Base-by-base conservation (phyloP, 2,329 filamentous ascomycete genomes). In the Cercospora nicotianae region DNA sequence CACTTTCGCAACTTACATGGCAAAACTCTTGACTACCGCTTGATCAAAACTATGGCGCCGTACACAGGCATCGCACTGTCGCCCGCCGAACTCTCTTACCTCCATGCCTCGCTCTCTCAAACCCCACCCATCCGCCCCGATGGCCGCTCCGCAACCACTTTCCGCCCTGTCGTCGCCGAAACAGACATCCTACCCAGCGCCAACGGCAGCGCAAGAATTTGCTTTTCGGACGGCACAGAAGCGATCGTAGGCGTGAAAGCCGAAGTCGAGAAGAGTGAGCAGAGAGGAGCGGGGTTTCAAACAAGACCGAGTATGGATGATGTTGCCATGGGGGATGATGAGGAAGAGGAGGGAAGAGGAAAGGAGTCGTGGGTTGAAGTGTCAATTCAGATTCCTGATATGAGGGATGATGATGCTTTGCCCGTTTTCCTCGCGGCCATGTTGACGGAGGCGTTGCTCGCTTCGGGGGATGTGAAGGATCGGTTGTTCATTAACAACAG, bases 201-300 rank as follows among this genome's bases (percentile, higher is more conserved):
- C 16, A 96, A 98, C 77, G 95, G 95, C 69, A 96, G 92, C 80
- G 94, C 95, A 68, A 89, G 96, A 36, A 91, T 99, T 58, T 96
- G 94, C 73, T 96, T 98, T 78, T 89, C 93, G 3, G 95, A 99
- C 79, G 95, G 95, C 61, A 96, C 93, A 1, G 95, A 99, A 80
- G 95, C 95, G 6, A 90, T 99, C 69, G 95, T 97, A 5, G 95
- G 95, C 57, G 90, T 97, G 69, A 99, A 98, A 82, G 93, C 92
- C 0, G 94, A 98, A 81, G 92, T 98, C 3, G 93, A 97, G 79
- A 90, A 87, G 82, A 93, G 90, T 60, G 72, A 74, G 74, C 70
- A 70, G 5, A 20, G 9, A 48, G 45, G 70, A 76, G 76, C 65
- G 73, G 73, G 8, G 67, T 57, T 13, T 23, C 60, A 45, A 16